Base-by-base conservation (phyloP, 2,329 filamentous ascomycete genomes). In the Trichoderma lentiforme region DNA sequence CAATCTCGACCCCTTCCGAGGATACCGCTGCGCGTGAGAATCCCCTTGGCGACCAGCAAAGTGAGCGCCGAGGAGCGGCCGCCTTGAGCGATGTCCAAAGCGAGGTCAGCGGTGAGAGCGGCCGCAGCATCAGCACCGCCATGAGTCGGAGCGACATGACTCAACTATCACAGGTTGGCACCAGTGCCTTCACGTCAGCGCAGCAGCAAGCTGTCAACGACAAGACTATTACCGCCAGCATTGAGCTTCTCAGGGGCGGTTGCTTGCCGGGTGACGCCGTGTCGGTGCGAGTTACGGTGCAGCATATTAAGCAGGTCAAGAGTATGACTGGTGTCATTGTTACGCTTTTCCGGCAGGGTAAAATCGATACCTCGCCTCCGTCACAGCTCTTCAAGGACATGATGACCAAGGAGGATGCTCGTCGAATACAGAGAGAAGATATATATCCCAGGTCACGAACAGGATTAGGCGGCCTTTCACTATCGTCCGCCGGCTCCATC, bases 251-350 rank as follows among this genome's bases (percentile, higher is more conserved):
- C 36, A 93, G 92, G 78, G 92, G 93, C 14, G 96, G 95, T 21
- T 97, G 92, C 78, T 84, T 98, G 15, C 91, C 94, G 0, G 96
- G 96, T 18, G 96, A 98, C 76, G 89, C 88, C 28, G 86, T 98
- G 57, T 90, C 93, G 0, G 87, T 98, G 69, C 92, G 89, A 76
- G 91, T 98, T 67, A 90, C 88, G 0, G 91, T 99, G 73, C 92
- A 94, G 74, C 96, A 98, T 79, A 95, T 92, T 73, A 97, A 97
- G 80, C 88, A 91, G 72, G 89, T 98, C 78, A 94, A 95, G 83
- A 98, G 94, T 79, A 87, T 97, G 82, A 93, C 95, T 76, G 95
- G 96, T 8, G 92, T 98, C 62, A 96, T 98, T 73, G 90, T 97
- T 60, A 98, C 96, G 2, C 84, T 99, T 9, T 98, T 97, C 80